phyloP scores from a whole-genome alignment of 345 rosid species.

The Gossypium sturtianum region DNA sequence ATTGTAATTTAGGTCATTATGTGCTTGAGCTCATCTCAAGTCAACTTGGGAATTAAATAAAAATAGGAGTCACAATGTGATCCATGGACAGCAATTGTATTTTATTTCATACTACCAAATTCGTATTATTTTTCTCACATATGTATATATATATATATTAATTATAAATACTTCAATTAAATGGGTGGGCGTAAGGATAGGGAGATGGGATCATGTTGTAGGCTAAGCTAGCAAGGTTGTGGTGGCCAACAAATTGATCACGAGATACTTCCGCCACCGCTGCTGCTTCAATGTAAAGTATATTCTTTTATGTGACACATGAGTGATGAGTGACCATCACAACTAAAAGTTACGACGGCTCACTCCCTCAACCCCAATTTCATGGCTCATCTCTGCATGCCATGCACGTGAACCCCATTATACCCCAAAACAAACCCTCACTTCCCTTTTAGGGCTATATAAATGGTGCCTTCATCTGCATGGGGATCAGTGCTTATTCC shows the following conservation, averaged over 20 bases:
- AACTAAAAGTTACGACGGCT: neutral
- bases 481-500: neutral
- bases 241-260: constrained; percentile 7
- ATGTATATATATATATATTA: neutral
- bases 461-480: neutral
- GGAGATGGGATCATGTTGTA: neutral
- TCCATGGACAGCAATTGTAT: too few relatives aligned
- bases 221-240: neutral
- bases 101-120: neutral
- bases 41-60: too few relatives aligned
- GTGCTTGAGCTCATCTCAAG: too few relatives aligned
- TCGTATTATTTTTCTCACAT: neutral
- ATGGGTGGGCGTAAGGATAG: neutral
- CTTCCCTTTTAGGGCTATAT: constrained; percentile 2
- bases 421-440: constrained; percentile 6
- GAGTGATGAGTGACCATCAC: neutral
- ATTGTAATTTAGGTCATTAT: too few relatives aligned
- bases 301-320: neutral
- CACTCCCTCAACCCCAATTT: neutral
- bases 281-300: constrained; percentile 13
- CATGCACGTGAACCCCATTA: constrained; percentile 21
- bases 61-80: too few relatives aligned
- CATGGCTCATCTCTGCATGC: neutral
- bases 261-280: constrained; percentile 13
- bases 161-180: neutral